Percentiles rank a stretch among this genome's conserved stretches.
These are phyloP conservation scores for Agroathelia rolfsii DNA, from an alignment of 1,284 basidiomycete species.

Conservation along the genomic window DNA sequence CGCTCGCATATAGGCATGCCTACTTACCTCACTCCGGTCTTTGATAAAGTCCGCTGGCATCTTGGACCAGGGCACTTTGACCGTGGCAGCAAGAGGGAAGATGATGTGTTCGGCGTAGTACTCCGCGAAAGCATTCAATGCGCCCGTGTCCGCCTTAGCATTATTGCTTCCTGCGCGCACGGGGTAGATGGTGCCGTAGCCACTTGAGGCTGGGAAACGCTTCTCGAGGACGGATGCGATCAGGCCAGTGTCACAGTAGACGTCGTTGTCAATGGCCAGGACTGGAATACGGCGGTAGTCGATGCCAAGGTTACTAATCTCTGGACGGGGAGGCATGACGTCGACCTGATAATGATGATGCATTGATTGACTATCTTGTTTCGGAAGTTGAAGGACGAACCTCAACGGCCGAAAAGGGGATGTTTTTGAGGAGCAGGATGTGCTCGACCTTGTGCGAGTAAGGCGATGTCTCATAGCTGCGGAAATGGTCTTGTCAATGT, in stretches of 20 bases:
- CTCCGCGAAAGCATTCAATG: conserved; percentile 35
- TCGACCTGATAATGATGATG: conserved; percentile 28
- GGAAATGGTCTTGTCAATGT: conserved; percentile 1
- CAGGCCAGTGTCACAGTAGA: conserved; percentile 43
- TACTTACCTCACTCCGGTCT: conserved; percentile 34
- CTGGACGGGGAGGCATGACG: conserved; percentile 41
- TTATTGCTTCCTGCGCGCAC: conserved; percentile 19
- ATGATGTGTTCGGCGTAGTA: conserved; percentile 33
- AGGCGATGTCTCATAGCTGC: conserved; percentile 43
- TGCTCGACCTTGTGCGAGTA: conserved; percentile 44
- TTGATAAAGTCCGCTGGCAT: conserved; percentile 37
- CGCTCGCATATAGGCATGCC: too few species aligned
- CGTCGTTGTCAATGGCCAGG: conserved; percentile 46
- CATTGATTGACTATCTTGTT: neutral
- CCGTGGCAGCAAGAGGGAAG: conserved; percentile 28
- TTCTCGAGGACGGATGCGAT: conserved; percentile 37
- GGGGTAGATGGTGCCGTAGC: conserved; percentile 41
- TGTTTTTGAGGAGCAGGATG: conserved; percentile 36
- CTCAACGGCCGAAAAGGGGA: conserved; percentile 23
- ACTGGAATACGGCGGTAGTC: conserved; percentile 45
- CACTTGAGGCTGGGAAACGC: conserved; percentile 34
- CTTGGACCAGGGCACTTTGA: conserved; percentile 33
- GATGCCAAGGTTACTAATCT: conserved; percentile 41
- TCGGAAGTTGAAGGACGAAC: too few species aligned
- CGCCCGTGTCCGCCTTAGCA: conserved; percentile 27